Conservation (phyloP, 2,329 filamentous ascomycete species). For the Ceratocystis papillata region DNA sequence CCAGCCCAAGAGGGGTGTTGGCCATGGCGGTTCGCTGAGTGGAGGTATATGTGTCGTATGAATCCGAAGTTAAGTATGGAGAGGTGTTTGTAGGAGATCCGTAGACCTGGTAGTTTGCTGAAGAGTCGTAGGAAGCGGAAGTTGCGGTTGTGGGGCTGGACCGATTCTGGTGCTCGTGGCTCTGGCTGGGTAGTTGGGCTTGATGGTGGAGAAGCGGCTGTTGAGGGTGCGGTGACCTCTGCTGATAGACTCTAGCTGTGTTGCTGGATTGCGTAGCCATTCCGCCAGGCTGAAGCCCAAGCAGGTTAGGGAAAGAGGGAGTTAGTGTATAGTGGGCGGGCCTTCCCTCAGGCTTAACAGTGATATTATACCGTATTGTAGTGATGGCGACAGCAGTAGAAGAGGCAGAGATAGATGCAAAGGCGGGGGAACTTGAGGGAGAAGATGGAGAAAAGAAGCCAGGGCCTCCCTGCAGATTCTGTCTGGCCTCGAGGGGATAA, state of each 20-base stretch:
- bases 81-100: conserved; percentile 35
- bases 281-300: conserved; percentile 51
- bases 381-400: not conserved
- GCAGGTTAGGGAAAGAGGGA: conserved; percentile 38
- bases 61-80: conserved; percentile 52
- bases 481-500: conserved; percentile 1
- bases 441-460: conserved; percentile 13
- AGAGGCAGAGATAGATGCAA: conserved; percentile 7
- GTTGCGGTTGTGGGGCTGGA: conserved; percentile 45
- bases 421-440: conserved; percentile 9
- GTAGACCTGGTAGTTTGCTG: conserved; percentile 46
- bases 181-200: not conserved
- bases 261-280: conserved; percentile 29
- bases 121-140: conserved; percentile 52
- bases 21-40: conserved; percentile 30
- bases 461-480: conserved; percentile 12
- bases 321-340: conserved; percentile 13
- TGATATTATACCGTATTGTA: conserved; percentile 8
- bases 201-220: not conserved
- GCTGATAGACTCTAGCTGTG: conserved; percentile 18
- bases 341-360: conserved; percentile 11
- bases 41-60: conserved; percentile 11
- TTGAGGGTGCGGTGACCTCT: not conserved
- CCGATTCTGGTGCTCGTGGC: conserved; percentile 32
- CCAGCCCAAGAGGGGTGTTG: conserved; percentile 80